These are phyloP conservation scores for Claviceps sp. DNA, from an alignment of 2,329 filamentous ascomycete genomes.

Conservation along the genomic window DNA sequence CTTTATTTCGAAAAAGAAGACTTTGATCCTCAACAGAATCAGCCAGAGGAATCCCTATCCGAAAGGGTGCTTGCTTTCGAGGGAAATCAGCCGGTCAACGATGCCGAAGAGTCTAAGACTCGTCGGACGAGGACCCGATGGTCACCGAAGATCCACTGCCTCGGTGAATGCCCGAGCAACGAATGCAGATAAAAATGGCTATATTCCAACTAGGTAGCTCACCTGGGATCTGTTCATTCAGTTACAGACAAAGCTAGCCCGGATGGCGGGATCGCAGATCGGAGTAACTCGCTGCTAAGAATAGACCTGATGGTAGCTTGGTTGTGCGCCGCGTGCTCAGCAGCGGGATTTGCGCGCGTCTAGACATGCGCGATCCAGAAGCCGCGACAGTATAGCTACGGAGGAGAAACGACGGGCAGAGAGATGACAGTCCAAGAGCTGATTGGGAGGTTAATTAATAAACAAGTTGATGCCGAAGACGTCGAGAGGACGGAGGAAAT, in stretches of 20 bases:
- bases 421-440: neutral
- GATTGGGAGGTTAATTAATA: neutral
- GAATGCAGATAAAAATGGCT: conserved; percentile 93
- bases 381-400: conserved; percentile 5
- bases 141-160: conserved; percentile 57
- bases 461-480: neutral
- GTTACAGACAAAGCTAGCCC: neutral
- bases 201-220: conserved; percentile 99
- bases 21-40: no score
- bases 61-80: no score
- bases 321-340: conserved; percentile 85
- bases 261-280: neutral
- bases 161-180: conserved; percentile 95
- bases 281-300: neutral
- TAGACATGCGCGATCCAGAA: conserved; percentile 47
- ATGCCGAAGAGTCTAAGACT: no score
- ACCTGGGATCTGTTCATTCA: conserved; percentile 63
- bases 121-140: no score
- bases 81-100: no score
- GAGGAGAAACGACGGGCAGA: neutral
- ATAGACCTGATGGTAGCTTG: conserved; percentile 68
- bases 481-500: neutral
- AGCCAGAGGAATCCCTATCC: no score
- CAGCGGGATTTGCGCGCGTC: conserved; percentile 62
- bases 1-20: no score